Conservation (phyloP, 257 asterid species). For the Solanum chilense region DNA sequence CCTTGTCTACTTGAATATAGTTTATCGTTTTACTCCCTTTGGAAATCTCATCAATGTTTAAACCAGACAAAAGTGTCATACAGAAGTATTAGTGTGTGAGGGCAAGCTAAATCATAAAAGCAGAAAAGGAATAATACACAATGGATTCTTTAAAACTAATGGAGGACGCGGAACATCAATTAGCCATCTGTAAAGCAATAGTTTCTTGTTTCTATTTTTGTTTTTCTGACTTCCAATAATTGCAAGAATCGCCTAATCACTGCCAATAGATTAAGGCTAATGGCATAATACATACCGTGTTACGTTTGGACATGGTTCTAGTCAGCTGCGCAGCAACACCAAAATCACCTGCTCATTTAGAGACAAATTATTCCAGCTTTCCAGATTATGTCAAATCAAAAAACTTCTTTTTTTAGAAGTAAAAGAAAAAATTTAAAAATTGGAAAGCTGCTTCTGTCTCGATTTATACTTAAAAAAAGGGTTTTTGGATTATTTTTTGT, state of each 20-base stretch:
- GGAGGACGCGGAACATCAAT: background rate
- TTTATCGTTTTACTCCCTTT: background rate
- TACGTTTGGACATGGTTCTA: constrained; percentile 98
- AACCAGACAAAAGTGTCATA: background rate
- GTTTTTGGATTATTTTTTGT: background rate
- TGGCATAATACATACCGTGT: constrained; percentile 49
- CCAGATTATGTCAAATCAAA: background rate
- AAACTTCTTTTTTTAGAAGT: background rate
- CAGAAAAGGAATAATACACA: background rate
- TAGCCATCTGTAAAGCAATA: background rate
- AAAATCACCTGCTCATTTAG: constrained; percentile 73
- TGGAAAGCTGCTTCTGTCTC: background rate
- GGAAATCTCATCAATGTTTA: background rate
- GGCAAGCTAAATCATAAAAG: background rate
- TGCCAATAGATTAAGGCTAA: background rate
- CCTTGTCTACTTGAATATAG: background rate
- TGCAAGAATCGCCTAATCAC: background rate
- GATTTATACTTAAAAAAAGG: background rate
- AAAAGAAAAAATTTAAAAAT: background rate
- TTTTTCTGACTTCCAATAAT: background rate
- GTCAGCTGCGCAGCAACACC: constrained; percentile 99
- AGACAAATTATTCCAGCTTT: background rate
- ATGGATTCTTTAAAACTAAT: background rate
- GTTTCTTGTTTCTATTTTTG: background rate
- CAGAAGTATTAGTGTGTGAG: background rate